Conservation (phyloP, 116 monocot genomes). For the Zostera marina region DNA sequence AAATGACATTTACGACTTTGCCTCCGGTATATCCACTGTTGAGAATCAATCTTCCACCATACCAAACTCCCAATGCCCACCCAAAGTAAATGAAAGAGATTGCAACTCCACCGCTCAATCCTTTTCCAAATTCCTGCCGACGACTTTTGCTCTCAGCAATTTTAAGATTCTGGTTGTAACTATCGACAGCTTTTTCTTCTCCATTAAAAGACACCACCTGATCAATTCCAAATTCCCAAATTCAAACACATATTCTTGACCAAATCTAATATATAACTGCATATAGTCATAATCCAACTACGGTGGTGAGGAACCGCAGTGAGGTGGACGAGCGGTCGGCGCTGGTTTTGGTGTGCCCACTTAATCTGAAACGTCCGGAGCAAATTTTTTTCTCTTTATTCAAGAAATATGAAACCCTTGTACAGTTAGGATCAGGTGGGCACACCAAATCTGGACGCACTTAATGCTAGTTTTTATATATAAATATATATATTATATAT, state of each 20-base stretch:
- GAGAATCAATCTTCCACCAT: conserved; percentile 26
- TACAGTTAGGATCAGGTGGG: no score
- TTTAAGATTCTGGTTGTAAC: conserved; percentile 23
- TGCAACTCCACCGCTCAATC: conserved; percentile 24
- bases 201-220: conserved; percentile 60
- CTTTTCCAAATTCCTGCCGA: conserved; percentile 28
- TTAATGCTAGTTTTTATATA: no score
- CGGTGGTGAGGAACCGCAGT: not conserved
- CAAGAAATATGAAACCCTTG: no score
- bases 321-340: no score
- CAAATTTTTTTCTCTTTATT: no score
- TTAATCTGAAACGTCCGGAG: no score
- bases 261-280: no score
- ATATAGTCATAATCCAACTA: not conserved
- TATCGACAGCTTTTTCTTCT: conserved; percentile 27
- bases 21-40: conserved; percentile 33
- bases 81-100: conserved; percentile 17
- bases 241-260: no score
- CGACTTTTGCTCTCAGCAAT: conserved; percentile 19
- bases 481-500: conserved; percentile 13
- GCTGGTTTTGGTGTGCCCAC: no score
- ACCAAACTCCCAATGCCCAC: conserved; percentile 33
- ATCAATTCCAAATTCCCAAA: no score
- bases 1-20: conserved; percentile 23
- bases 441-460: no score